Base-by-base conservation (phyloP, 1,284 basidiomycete genomes). In the Sanghuangporus weigelae region DNA sequence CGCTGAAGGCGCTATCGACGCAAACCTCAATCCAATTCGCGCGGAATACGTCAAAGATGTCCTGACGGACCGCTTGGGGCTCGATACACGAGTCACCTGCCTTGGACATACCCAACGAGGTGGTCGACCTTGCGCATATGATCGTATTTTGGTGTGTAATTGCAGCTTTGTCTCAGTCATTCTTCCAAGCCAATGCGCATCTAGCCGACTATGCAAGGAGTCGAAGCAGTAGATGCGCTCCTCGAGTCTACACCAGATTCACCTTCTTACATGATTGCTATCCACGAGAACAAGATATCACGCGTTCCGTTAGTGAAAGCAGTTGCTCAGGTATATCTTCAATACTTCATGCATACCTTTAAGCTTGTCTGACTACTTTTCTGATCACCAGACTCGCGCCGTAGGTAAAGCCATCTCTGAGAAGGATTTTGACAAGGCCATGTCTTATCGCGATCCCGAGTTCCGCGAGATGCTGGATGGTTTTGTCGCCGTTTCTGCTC, bases 51-150 rank as follows among this genome's bases (percentile, higher is more conserved):
- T 99, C 76, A 98, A 95, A 77, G 82, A 93, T 38, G 86, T 98
- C 38, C 85, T 99, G 7, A 81, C 89, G 0, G 86, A 97, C 40
- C 84, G 92, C 11, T 84, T 99, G 36, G 92, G 93, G 0, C 85
- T 99, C 49, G 96, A 99, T 76, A 96, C 96, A 0, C 83, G 97
- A 63, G 96, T 99, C 7, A 99, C 97, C n/a, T 98, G 95, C 0
- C 84, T 99, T 31, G 96, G 97, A 31, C 97, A 99, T 78, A 97
- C 93, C 0, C 96, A 99, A 75, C 87, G 96, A 67, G 96, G 96
- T 62, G 96, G 96, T 5, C 83, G 87, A 67, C 96, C 96, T 0
- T 96, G 93, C 69, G 96, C 96, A 1, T 87, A 85, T 69, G 96
- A 99, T 75, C 88, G 97, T 48, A 93, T 98, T 69, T 72, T 98